Conservation (phyloP, 2,329 filamentous ascomycete genomes). For the Fusarium sp. region DNA sequence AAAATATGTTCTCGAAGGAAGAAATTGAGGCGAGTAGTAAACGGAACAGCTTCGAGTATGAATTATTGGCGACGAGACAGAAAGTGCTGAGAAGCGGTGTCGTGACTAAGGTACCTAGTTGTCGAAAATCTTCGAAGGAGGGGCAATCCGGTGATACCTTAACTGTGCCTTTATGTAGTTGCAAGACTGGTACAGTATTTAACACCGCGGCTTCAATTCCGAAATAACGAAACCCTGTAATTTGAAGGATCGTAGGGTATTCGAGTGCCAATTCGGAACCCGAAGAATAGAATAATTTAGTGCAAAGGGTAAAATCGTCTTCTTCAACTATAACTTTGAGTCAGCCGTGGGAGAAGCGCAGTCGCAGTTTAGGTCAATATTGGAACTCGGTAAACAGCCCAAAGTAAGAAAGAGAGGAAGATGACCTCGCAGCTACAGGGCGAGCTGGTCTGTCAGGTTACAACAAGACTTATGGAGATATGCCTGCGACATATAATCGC, state of each 20-base stretch:
- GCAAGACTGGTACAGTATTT: background rate
- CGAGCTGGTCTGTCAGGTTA: conserved; percentile 26
- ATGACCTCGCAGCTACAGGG: conserved; percentile 42
- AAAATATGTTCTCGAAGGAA: background rate
- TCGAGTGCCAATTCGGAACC: background rate
- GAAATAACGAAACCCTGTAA: background rate
- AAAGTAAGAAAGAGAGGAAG: background rate
- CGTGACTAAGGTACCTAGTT: conserved; percentile 1
- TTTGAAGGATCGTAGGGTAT: background rate
- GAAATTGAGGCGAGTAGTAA: background rate
- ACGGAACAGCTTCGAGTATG: background rate
- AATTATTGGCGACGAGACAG: background rate
- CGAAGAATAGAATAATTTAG: background rate
- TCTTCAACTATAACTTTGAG: background rate
- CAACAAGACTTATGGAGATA: conserved; percentile 23
- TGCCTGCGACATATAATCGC: conserved; percentile 31
- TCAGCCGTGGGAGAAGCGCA: too few species aligned
- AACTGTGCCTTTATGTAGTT: conserved; percentile 19
- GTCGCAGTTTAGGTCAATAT: background rate
- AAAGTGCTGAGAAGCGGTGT: conserved; percentile 9
- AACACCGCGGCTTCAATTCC: background rate
- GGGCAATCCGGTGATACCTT: conserved; percentile 15
- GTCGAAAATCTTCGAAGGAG: conserved; percentile 10
- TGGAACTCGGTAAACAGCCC: background rate
- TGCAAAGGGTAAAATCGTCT: background rate